Conservation (phyloP, 306 rosid genomes). For the Casuarina glauca region DNA sequence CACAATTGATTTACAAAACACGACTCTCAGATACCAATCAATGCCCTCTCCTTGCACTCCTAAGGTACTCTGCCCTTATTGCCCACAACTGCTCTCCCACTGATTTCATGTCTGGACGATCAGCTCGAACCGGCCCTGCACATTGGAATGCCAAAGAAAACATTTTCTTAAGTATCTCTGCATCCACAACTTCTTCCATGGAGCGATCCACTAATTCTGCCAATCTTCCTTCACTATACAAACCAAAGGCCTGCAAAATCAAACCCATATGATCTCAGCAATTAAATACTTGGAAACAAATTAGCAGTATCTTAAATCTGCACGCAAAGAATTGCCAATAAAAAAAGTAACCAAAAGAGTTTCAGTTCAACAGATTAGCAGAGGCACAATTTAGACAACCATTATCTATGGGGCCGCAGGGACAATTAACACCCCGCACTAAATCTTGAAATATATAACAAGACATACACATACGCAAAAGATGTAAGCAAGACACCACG, state of each 20-base stretch:
- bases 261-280: slow-evolving; percentile 8
- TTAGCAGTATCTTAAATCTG: background rate
- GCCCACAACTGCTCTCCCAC: slow-evolving; percentile 91
- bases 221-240: slow-evolving; percentile 54
- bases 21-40: slow-evolving; percentile 13
- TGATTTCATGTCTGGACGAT: slow-evolving; percentile 85
- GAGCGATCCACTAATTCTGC: slow-evolving; percentile 66
- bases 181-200: slow-evolving; percentile 65
- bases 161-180: slow-evolving; percentile 56
- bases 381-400: background rate
- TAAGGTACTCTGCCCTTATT: slow-evolving; percentile 77
- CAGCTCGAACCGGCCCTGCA: slow-evolving; percentile 78
- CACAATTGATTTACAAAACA: slow-evolving; percentile 6
- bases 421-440: no score
- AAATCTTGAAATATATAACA: no score
- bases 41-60: slow-evolving; percentile 50
- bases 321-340: background rate
- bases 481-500: no score
- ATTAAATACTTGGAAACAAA: background rate
- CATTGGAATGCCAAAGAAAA: slow-evolving; percentile 77
- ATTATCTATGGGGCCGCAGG: background rate
- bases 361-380: background rate
- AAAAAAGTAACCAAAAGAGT: background rate
- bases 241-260: slow-evolving; percentile 70
- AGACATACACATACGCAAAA: no score